phyloP scores from a whole-genome alignment of 2,329 filamentous ascomycete species.

The Phialocephala sp. region DNA sequence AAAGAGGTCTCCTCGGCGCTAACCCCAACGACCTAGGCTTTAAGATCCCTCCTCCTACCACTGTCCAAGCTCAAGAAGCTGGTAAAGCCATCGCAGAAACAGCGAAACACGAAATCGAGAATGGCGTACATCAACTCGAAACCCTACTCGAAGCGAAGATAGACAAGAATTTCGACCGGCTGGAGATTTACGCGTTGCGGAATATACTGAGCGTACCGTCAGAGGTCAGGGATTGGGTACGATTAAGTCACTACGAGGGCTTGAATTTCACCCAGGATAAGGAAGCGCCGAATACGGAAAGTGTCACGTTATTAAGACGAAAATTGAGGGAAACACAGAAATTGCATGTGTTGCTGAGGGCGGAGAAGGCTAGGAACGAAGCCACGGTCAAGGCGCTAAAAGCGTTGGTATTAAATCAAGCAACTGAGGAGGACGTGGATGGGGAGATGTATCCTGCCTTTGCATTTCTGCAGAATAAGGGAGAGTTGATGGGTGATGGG shows the following conservation, averaged over 20 bases:
- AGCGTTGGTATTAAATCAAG: slow-evolving; percentile 56
- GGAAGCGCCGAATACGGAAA: slow-evolving; percentile 65
- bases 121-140: slow-evolving; percentile 84
- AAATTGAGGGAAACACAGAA: slow-evolving; percentile 80
- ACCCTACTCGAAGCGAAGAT: slow-evolving; percentile 81
- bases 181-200: slow-evolving; percentile 87
- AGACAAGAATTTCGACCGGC: slow-evolving; percentile 84
- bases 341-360: slow-evolving; percentile 71
- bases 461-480: slow-evolving; percentile 62
- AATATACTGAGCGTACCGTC: slow-evolving; percentile 80
- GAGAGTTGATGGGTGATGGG: slow-evolving; percentile 57
- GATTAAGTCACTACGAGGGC: slow-evolving; percentile 80
- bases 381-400: slow-evolving; percentile 70
- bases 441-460: slow-evolving; percentile 45
- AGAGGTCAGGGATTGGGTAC: slow-evolving; percentile 77
- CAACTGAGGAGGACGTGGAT: slow-evolving; percentile 47
- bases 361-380: slow-evolving; percentile 75
- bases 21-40: slow-evolving; percentile 85
- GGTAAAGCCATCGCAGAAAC: slow-evolving; percentile 52
- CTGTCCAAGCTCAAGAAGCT: slow-evolving; percentile 49
- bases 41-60: slow-evolving; percentile 53
- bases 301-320: slow-evolving; percentile 72
- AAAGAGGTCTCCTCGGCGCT: slow-evolving; percentile 77
- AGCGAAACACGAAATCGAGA: slow-evolving; percentile 76
- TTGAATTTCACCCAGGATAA: slow-evolving; percentile 40